phyloP scores from a whole-genome alignment of 1,284 basidiomycete genomes.

The Heterobasidion occidentale region DNA sequence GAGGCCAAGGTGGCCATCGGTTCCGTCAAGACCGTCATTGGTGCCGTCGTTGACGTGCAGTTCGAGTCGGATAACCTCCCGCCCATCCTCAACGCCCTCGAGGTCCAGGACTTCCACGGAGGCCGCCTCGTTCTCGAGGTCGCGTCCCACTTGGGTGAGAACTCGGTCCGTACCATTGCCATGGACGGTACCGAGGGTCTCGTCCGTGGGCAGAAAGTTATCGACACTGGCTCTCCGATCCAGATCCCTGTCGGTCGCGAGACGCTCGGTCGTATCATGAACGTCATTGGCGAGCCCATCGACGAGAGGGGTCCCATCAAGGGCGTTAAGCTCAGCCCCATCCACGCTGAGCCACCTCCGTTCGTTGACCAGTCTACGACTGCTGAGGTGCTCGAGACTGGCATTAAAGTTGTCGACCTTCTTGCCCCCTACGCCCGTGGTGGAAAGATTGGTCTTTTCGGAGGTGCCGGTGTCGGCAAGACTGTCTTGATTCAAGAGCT shows the following conservation, averaged over 20 bases:
- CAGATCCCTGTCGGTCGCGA: slow-evolving; percentile 91
- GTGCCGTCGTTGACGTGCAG: slow-evolving; percentile 99
- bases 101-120: slow-evolving; percentile 89
- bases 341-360: slow-evolving; percentile 93
- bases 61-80: slow-evolving; percentile 88
- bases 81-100: slow-evolving; percentile 95
- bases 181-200: slow-evolving; percentile 99
- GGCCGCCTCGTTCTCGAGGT: slow-evolving; percentile 95
- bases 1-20: slow-evolving; percentile 71
- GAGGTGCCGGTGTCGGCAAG: slow-evolving; percentile 99
- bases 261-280: slow-evolving; percentile 98
- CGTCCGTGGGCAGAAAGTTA: slow-evolving; percentile 94
- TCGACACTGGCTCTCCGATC: slow-evolving; percentile 96
- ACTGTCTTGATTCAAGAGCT: slow-evolving; percentile 98
- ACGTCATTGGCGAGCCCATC: slow-evolving; percentile 99
- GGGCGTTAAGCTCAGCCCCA: slow-evolving; percentile 85
- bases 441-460: slow-evolving; percentile 99
- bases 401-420: slow-evolving; percentile 99
- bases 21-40: slow-evolving; percentile 90
- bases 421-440: slow-evolving; percentile 99
- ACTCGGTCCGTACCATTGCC: slow-evolving; percentile 95
- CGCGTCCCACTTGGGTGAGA: slow-evolving; percentile 96
- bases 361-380: slow-evolving; percentile 99
- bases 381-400: slow-evolving; percentile 97
- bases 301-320: slow-evolving; percentile 99